These are phyloP conservation scores for Pleurotus citrinopileatus DNA, from an alignment of 768 basidiomycete genomes.

Conservation along the genomic window DNA sequence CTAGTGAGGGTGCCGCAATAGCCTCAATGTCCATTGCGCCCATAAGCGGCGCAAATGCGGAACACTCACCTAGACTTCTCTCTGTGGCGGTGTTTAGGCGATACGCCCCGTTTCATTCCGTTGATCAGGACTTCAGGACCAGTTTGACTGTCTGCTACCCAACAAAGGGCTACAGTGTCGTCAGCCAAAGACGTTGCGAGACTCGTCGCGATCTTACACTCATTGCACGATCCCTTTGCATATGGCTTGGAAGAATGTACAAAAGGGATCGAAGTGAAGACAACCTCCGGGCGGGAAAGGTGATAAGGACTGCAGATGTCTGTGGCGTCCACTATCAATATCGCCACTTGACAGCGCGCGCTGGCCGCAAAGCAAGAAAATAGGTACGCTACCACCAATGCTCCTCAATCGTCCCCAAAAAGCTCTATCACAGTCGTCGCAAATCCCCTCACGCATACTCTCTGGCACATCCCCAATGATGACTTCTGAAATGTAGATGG, in stretches of 20 bases:
- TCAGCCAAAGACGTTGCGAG: neutral
- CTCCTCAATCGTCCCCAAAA: slow-evolving; percentile 54
- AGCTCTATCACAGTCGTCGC: slow-evolving; percentile 66
- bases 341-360: neutral
- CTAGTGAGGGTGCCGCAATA: slow-evolving; percentile 26
- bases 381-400: slow-evolving; percentile 36
- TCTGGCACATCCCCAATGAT: slow-evolving; percentile 70
- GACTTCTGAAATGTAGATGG: slow-evolving; percentile 63
- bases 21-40: neutral
- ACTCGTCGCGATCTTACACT: slow-evolving; percentile 43
- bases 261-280: slow-evolving; percentile 62
- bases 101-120: slow-evolving; percentile 74
- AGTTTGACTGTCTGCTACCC: slow-evolving; percentile 50
- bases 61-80: slow-evolving; percentile 55
- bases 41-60: neutral
- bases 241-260: slow-evolving; percentile 35
- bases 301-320: slow-evolving; percentile 46
- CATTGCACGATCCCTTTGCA: slow-evolving; percentile 56
- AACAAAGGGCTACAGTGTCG: slow-evolving; percentile 57
- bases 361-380: neutral
- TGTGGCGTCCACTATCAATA: slow-evolving; percentile 17
- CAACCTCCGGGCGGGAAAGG: slow-evolving; percentile 48
- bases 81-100: slow-evolving; percentile 65
- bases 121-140: slow-evolving; percentile 69
- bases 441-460: slow-evolving; percentile 36